These are phyloP conservation scores for Lithospermum erythrorhizon DNA, from an alignment of 257 asterid genomes.

Conservation along the genomic window DNA sequence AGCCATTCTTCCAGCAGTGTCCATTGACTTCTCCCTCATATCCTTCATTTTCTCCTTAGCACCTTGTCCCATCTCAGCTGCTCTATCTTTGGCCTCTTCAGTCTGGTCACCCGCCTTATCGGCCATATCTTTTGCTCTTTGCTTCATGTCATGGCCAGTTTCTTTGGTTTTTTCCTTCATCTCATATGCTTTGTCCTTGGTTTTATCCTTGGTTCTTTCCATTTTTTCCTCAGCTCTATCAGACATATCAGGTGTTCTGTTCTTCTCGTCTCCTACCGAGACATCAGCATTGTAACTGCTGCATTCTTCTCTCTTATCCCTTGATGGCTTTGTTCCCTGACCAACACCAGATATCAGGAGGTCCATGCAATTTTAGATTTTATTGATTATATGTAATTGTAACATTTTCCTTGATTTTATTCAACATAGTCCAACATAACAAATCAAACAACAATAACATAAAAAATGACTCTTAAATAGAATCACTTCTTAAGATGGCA, in stretches of 20 bases:
- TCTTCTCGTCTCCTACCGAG: slow-evolving; percentile 9
- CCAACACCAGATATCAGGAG: neutral
- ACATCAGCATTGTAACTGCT: slow-evolving; percentile 23
- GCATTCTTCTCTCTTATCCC: slow-evolving; percentile 28
- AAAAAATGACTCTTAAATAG: too few relatives aligned
- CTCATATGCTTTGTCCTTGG: slow-evolving; percentile 18
- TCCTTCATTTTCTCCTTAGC: slow-evolving; percentile 21
- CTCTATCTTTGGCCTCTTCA: slow-evolving; percentile 17
- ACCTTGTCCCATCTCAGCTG: slow-evolving; percentile 16
- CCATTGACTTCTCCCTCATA: slow-evolving; percentile 24
- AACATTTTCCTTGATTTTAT: neutral
- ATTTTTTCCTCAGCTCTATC: slow-evolving; percentile 22
- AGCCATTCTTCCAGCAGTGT: slow-evolving; percentile 18
- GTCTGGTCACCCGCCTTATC: slow-evolving; percentile 16
- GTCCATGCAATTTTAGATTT: too few relatives aligned
- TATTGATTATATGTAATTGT: too few relatives aligned
- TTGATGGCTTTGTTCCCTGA: slow-evolving; percentile 33
- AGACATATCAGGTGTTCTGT: slow-evolving; percentile 12
- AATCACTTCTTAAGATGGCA: too few relatives aligned
- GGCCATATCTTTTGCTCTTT: slow-evolving; percentile 11
- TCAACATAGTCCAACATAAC: neutral
- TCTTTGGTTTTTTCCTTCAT: slow-evolving; percentile 33
- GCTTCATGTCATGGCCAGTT: slow-evolving; percentile 18
- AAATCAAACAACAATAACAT: too few relatives aligned
- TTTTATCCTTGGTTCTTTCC: slow-evolving; percentile 16